phyloP scores from a whole-genome alignment of 805 yeast genomes.

The Allodekkera sacchari region DNA sequence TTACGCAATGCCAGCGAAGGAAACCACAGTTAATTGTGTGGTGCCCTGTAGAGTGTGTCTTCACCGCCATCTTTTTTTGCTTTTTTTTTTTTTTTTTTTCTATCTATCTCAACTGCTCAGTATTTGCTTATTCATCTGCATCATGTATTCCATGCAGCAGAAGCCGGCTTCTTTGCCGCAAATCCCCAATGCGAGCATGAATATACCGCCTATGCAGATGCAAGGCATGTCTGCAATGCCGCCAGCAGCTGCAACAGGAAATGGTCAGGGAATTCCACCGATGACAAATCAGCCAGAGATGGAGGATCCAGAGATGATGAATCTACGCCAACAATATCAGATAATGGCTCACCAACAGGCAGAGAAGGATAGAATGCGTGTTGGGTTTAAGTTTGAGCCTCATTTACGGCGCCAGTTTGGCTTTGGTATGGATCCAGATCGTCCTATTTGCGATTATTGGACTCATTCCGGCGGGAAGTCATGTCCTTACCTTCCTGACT shows the following conservation, averaged over 20 bases:
- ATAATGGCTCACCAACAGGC: constrained; percentile 9
- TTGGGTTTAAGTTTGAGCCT: constrained; percentile 60
- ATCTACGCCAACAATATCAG: constrained; percentile 8
- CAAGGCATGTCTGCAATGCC: neutral
- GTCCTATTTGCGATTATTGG: constrained; percentile 78
- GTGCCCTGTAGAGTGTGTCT: too few relatives aligned
- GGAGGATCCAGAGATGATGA: constrained; percentile 6
- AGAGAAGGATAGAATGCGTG: constrained; percentile 6
- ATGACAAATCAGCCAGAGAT: constrained; percentile 2
- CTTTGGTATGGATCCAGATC: constrained; percentile 77
- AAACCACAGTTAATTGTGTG: too few relatives aligned
- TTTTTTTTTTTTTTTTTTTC: too few relatives aligned
- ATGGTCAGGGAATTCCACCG: neutral
- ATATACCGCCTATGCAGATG: constrained; percentile 3
- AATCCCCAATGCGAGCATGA: too few relatives aligned
- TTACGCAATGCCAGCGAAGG: too few relatives aligned
- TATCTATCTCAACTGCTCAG: too few relatives aligned
- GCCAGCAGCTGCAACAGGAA: constrained; percentile 1
- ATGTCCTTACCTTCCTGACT: constrained; percentile 80
- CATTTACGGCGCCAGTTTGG: constrained; percentile 73
- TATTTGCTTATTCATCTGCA: too few relatives aligned
- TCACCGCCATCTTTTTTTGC: too few relatives aligned
- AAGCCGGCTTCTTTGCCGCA: too few relatives aligned
- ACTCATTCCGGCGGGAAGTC: constrained; percentile 45
- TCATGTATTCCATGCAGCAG: too few relatives aligned